phyloP scores from a whole-genome alignment of 2,329 filamentous ascomycete species.

The Aureobasidium leucospermi region DNA sequence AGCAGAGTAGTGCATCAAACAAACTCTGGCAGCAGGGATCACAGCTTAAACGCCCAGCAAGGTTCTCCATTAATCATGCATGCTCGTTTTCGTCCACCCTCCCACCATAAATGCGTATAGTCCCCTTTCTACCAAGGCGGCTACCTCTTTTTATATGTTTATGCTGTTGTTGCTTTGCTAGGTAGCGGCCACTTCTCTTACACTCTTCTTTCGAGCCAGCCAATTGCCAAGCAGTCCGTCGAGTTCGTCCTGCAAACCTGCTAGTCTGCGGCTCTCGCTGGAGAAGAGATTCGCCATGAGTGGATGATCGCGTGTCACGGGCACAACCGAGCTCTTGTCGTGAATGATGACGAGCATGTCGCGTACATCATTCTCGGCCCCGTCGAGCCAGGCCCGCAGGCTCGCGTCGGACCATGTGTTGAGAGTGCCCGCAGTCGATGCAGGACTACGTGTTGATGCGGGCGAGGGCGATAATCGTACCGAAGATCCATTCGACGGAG shows the following conservation, averaged over 20 bases:
- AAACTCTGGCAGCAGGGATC: not conserved
- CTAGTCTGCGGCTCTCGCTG: conserved; percentile 60
- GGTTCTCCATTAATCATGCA: not conserved
- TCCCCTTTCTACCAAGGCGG: not conserved
- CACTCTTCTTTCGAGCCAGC: not conserved
- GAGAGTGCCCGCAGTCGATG: conserved; percentile 46
- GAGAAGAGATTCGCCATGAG: conserved; percentile 73
- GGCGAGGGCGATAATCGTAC: conserved; percentile 32
- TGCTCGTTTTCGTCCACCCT: not conserved
- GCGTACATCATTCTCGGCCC: conserved; percentile 73
- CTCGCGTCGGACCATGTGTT: conserved; percentile 80
- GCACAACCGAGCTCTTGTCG: conserved; percentile 76
- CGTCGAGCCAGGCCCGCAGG: conserved; percentile 80
- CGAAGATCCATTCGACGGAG: conserved; percentile 15
- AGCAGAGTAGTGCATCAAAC: not conserved
- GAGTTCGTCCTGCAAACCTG: conserved; percentile 66
- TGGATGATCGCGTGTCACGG: conserved; percentile 77
- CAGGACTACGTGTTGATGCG: conserved; percentile 41
- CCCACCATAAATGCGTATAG: not conserved
- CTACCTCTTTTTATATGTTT: not conserved
- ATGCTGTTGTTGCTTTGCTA: not conserved
- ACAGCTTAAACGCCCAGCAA: not conserved
- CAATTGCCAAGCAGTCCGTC: conserved; percentile 48
- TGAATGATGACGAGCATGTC: conserved; percentile 89
- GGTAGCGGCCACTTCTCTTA: not conserved